These are phyloP conservation scores for Blastobotrys buckinghamii DNA, from an alignment of 1,139 yeast genomes.

Conservation along the genomic window DNA sequence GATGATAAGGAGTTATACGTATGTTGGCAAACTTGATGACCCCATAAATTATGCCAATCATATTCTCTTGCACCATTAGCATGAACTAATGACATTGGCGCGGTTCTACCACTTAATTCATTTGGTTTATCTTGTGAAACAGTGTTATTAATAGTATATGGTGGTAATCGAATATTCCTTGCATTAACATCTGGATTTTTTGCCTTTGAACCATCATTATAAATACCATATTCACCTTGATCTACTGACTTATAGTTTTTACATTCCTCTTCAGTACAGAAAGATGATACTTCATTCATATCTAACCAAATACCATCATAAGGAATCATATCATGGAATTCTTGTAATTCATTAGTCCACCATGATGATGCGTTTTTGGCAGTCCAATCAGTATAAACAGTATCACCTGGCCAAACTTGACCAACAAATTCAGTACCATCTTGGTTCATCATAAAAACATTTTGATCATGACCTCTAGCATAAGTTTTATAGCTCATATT, in stretches of 20 bases:
- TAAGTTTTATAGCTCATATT: constrained; percentile 28
- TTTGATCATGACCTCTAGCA: constrained; percentile 29
- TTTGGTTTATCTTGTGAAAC: constrained; percentile 8
- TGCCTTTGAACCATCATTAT: constrained; percentile 23
- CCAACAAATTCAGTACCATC: constrained; percentile 19
- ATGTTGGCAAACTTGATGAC: constrained; percentile 13
- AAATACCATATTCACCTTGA: constrained; percentile 18
- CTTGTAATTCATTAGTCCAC: constrained; percentile 28
- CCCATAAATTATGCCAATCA: constrained; percentile 23
- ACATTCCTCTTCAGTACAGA: constrained; percentile 30
- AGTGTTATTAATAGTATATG: constrained; percentile 29
- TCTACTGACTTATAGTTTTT: constrained; percentile 23
- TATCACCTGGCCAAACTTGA: constrained; percentile 26
- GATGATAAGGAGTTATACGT: constrained; percentile 14
- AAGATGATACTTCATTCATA: constrained; percentile 36
- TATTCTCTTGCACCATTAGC: constrained; percentile 34
- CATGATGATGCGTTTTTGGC: constrained; percentile 28
- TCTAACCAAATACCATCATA: constrained; percentile 38
- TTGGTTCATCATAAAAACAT: constrained; percentile 33
- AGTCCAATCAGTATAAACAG: constrained; percentile 36
- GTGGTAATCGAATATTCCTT: constrained; percentile 34
- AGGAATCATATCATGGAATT: constrained; percentile 27
- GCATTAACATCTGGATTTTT: constrained; percentile 28
- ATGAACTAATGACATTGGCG: constrained; percentile 34
- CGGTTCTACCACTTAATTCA: constrained; percentile 32